A percentile compares a stretch with the other conserved stretches of the same genome.
Evolutionary conservation across 805 yeast genomes (phyloP).

Genomic region (Saturnispora quitensis): DNA sequence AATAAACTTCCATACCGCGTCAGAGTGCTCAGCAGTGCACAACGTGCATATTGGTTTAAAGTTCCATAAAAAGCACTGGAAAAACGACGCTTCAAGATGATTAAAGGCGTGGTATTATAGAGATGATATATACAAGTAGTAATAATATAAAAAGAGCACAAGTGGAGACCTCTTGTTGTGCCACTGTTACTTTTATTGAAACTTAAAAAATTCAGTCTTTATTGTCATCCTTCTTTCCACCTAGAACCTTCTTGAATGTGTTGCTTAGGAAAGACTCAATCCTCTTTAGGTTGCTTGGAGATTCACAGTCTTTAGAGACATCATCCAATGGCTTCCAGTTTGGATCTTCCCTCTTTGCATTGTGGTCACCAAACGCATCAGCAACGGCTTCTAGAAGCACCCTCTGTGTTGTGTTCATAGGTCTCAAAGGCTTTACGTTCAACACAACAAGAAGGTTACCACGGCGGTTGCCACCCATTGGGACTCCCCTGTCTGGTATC

Average conservation of each 20-base stretch:
- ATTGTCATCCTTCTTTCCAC: slow-evolving; percentile 16
- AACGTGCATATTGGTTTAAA: not conserved
- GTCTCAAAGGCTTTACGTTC: slow-evolving; percentile 61
- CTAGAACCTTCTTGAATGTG: slow-evolving; percentile 40
- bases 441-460: slow-evolving; percentile 77
- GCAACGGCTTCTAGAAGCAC: slow-evolving; percentile 92
- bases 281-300: slow-evolving; percentile 43
- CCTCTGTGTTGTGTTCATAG: slow-evolving; percentile 75
- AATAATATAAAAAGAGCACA: not conserved
- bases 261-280: slow-evolving; percentile 51
- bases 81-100: not conserved
- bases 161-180: not conserved
- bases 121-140: not conserved
- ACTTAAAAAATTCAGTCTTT: not conserved
- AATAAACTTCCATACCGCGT: slow-evolving; percentile 1
- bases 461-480: slow-evolving; percentile 44
- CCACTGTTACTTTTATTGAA: not conserved
- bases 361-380: slow-evolving; percentile 72
- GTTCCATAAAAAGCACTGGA: not conserved
- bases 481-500: slow-evolving; percentile 84
- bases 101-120: not conserved
- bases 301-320: slow-evolving; percentile 21
- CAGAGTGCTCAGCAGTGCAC: not conserved
- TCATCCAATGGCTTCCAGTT: slow-evolving; percentile 31
- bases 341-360: slow-evolving; percentile 64